These are phyloP conservation scores for Herpetomonas tarakana DNA, from an alignment of 208 protist genomes.

Conservation along the genomic window DNA sequence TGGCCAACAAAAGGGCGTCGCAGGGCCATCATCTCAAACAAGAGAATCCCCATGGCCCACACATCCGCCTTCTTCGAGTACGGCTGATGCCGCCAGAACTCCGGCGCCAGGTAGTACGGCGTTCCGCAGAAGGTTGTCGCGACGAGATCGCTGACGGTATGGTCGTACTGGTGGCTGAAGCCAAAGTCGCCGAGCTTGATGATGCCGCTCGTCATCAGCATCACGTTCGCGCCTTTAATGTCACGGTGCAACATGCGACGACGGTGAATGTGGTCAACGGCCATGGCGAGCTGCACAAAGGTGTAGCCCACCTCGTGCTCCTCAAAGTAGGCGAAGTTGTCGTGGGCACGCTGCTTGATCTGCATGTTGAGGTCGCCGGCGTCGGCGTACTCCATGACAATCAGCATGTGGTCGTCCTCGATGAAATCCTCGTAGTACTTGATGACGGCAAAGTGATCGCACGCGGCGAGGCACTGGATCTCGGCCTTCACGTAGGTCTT, in stretches of 20 bases:
- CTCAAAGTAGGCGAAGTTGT: slow-evolving; percentile 54
- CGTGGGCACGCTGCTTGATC: slow-evolving; percentile 61
- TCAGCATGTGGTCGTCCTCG: slow-evolving; percentile 62
- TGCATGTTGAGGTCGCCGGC: slow-evolving; percentile 83
- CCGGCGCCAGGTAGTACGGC: slow-evolving; percentile 91
- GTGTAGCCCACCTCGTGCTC: slow-evolving; percentile 84
- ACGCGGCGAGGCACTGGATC: slow-evolving; percentile 83
- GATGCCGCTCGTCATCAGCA: slow-evolving; percentile 74
- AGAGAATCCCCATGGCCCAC: slow-evolving; percentile 84
- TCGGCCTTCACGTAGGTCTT: slow-evolving; percentile 89
- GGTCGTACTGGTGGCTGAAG: slow-evolving; percentile 79
- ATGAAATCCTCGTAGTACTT: slow-evolving; percentile 71
- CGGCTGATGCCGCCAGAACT: slow-evolving; percentile 84
- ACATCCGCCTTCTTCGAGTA: slow-evolving; percentile 93
- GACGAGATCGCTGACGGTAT: slow-evolving; percentile 69
- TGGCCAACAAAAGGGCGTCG: slow-evolving; percentile 72
- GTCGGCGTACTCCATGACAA: slow-evolving; percentile 87
- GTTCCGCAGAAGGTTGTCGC: slow-evolving; percentile 86
- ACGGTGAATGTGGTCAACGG: slow-evolving; percentile 81
- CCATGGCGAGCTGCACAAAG: slow-evolving; percentile 77
- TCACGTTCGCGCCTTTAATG: slow-evolving; percentile 84
- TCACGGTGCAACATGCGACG: slow-evolving; percentile 87
- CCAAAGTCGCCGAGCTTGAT: slow-evolving; percentile 89
- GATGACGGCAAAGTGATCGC: slow-evolving; percentile 90
- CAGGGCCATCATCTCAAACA: slow-evolving; percentile 83